phyloP scores from a whole-genome alignment of 495 filamentous ascomycete species.

The Lophium mytilinum region DNA sequence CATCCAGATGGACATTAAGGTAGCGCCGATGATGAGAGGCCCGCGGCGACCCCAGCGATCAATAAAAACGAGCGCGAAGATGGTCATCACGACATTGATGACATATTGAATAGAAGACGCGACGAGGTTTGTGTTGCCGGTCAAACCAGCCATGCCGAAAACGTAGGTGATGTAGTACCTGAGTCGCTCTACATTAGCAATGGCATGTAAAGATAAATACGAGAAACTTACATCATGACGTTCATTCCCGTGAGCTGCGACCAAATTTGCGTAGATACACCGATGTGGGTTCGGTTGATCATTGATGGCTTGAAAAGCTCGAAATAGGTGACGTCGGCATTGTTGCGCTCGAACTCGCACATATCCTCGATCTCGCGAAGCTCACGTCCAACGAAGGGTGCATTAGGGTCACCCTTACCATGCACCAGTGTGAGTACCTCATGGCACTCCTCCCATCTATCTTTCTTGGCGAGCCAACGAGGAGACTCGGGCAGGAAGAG shows the following conservation, averaged over 20 bases:
- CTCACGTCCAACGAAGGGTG: constrained; percentile 56
- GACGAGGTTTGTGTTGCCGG: constrained; percentile 46
- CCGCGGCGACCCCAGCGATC: constrained; percentile 55
- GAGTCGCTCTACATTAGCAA: not conserved
- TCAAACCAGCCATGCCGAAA: constrained; percentile 19
- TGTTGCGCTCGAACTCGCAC: constrained; percentile 59
- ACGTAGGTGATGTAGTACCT: constrained; percentile 37
- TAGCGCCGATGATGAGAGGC: constrained; percentile 55
- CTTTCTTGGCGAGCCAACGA: constrained; percentile 66
- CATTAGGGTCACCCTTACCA: constrained; percentile 53
- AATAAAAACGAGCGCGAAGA: constrained; percentile 43
- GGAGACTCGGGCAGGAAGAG: constrained; percentile 66
- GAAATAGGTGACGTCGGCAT: constrained; percentile 55
- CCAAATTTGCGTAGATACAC: constrained; percentile 78
- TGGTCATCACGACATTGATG: constrained; percentile 50
- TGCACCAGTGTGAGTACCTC: constrained; percentile 59
- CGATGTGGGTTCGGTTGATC: constrained; percentile 67
- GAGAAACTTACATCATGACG: constrained; percentile 60
- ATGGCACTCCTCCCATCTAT: constrained; percentile 64
- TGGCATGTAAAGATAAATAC: not conserved
- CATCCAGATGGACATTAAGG: constrained; percentile 60
- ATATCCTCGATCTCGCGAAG: constrained; percentile 61
- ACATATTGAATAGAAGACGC: constrained; percentile 68
- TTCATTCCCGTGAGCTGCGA: constrained; percentile 79
- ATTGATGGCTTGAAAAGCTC: constrained; percentile 64